Percentiles rank a stretch among this genome's conserved stretches.
Evolutionary conservation across 768 basidiomycete species (phyloP).

Genomic region (Leccinum subgranulosum): DNA sequence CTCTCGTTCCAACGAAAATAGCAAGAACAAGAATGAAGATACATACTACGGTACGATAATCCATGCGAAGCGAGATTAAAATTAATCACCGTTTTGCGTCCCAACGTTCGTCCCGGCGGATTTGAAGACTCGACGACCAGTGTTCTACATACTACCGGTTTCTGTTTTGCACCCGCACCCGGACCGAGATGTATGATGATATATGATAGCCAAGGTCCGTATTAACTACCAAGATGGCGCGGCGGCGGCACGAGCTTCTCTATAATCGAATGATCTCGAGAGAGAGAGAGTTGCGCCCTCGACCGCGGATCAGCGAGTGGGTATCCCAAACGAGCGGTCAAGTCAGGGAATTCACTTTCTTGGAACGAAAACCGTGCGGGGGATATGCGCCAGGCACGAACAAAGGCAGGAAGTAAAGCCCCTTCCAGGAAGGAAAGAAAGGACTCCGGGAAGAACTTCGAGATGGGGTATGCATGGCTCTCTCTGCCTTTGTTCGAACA

Average conservation of each 20-base stretch:
- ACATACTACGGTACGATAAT: too few relatives aligned
- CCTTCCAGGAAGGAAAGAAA: too few relatives aligned
- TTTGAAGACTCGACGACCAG: too few relatives aligned
- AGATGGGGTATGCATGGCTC: background rate
- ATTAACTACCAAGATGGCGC: too few relatives aligned
- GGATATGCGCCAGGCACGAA: background rate
- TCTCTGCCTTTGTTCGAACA: background rate
- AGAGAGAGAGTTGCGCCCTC: background rate
- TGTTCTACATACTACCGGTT: too few relatives aligned
- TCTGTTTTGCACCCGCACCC: too few relatives aligned
- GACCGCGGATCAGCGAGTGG: background rate
- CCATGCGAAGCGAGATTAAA: background rate
- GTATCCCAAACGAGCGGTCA: background rate
- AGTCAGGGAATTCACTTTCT: background rate
- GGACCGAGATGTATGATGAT: too few relatives aligned
- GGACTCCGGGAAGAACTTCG: too few relatives aligned
- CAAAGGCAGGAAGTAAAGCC: too few relatives aligned
- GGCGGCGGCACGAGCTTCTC: background rate
- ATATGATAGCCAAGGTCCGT: too few relatives aligned
- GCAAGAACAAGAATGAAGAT: background rate
- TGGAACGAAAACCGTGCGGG: background rate
- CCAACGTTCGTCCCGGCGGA: background rate
- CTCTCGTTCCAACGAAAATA: background rate
- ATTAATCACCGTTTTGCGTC: background rate
- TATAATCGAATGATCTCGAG: background rate